phyloP scores from a whole-genome alignment of 768 basidiomycete species.

The Paxillus rubicundulus region DNA sequence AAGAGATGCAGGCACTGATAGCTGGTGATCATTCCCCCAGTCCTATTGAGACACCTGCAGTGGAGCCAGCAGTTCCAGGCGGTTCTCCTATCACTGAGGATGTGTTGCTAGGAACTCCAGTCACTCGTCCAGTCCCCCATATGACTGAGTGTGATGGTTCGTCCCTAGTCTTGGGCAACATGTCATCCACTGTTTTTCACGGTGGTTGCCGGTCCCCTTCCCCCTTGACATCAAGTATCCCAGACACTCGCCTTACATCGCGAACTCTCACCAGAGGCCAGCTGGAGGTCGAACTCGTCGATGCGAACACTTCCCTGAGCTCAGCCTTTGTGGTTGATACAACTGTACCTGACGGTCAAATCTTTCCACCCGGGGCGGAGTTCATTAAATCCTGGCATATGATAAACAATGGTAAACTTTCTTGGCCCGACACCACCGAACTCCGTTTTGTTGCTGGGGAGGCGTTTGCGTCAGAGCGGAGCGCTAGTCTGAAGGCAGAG shows the following conservation, averaged over 20 bases:
- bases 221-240: constrained; percentile 2
- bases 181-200: constrained; percentile 34
- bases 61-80: background rate
- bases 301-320: constrained; percentile 29
- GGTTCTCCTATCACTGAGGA: constrained; percentile 34
- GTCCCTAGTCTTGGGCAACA: constrained; percentile 8
- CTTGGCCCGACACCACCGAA: constrained; percentile 70
- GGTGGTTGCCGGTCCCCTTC: constrained; percentile 27
- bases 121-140: constrained; percentile 9
- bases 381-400: constrained; percentile 85
- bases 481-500: constrained; percentile 32
- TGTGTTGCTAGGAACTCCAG: constrained; percentile 25
- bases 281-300: background rate
- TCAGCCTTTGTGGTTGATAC: constrained; percentile 64
- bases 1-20: constrained; percentile 29
- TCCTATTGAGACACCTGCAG: background rate
- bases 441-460: constrained; percentile 73
- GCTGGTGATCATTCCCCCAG: background rate
- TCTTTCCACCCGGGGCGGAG: constrained; percentile 79
- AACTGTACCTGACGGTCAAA: constrained; percentile 72
- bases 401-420: constrained; percentile 56
- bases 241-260: background rate
- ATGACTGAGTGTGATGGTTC: background rate
- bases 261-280: constrained; percentile 2
- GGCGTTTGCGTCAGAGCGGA: constrained; percentile 42